Evolutionary conservation across 805 yeast genomes (phyloP), one percentile per base, ranked within the genome.

Genomic region (Metschnikowia vanudenii): DNA sequence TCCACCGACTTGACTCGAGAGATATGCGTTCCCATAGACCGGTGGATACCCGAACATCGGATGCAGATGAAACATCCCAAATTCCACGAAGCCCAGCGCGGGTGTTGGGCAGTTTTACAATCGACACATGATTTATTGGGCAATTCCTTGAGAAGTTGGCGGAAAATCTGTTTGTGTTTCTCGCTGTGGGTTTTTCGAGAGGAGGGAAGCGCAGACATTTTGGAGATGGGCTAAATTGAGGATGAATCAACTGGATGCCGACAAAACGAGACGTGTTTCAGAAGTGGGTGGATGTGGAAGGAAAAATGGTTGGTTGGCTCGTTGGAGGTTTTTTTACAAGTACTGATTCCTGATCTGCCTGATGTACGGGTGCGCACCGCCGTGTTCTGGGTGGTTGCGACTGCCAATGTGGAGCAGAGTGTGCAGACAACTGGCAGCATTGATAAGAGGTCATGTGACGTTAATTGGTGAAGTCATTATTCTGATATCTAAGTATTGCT

Each of bases 21-120:
- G 39, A 92, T 89, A 67, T 92, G 99, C 0, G 97, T 91, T 1
- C 99, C 98, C 84, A 92, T 82, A 42, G 92, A 81, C 61, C 98
- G 76, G 64, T 92, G 99, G 52, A 92, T 86, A 1, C 99, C 99
- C 1, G 97, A 91, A 67, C 99, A 92, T 58, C 94, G 77, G 53
- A 92, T 92, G 66, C 99, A 92, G 35, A 92, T 79, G 60, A 94
- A 91, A 46, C 94, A 81, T 19, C 99, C 99, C 44, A 92, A 66
- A 57, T 85, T 90, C 97, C 97, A 92, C 16, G 95, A 84, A 10
- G 98, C 97, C 99, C 99, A 92, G 45, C 98, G 78, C 18, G 99
- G 99, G 65, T 92, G 96, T 30, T 85, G 78, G 12, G 92, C 78
- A 0, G 82, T 77, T 65, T 94, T 92, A 69, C 99, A 92, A 66